Base-by-base conservation (phyloP, 2,329 filamentous ascomycete species). In the Pseudofabraea citricarpa region DNA sequence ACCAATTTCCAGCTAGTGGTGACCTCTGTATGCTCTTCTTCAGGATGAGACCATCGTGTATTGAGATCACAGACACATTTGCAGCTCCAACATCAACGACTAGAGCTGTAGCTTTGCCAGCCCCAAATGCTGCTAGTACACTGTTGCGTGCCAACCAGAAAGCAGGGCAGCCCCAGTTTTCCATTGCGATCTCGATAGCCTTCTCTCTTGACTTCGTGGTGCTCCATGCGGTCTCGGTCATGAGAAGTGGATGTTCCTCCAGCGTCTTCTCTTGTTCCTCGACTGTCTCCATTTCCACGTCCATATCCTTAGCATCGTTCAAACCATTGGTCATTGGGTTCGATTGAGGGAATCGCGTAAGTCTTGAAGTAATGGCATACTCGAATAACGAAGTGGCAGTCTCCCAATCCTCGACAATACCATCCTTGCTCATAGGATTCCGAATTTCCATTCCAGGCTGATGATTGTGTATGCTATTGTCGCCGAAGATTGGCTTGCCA, bases 181-280 rank as follows among this genome's bases (percentile, higher is more conserved):
- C 93, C 84, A 98, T 96, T 47, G 89, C 90, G 50, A 97, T 82
- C 70, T 98, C 93, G 58, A 96, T 91, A 31, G 85, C 84, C 77
- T 93, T 95, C 70, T 98, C 93, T 47, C 94, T 78, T 47, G 86
- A 81, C 71, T 96, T 96, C 33, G 79, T 67, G 20, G 82, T 77
- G 67, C 95, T 97, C 90, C 91, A 97, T 9, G 88, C 86, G 12
- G 90, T 87, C 67, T 98, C 93, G 1, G 89, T 95, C 79, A 98
- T 85, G 46, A 98, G 74, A 48, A 98, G 71, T 6, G 93, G 94
- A 64, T 87, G 93, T 64, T 97, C 93, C 39, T 85, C 80, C 49
- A 98, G 73, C 6, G 87, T 81, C 67, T 90, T 93, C 64, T 94
- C 75, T 45, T 77, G 75, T 47, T 76, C 75, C 45, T 79, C 75